phyloP scores from a whole-genome alignment of 176 grass and related monocot species.

The Themeda triandra region DNA sequence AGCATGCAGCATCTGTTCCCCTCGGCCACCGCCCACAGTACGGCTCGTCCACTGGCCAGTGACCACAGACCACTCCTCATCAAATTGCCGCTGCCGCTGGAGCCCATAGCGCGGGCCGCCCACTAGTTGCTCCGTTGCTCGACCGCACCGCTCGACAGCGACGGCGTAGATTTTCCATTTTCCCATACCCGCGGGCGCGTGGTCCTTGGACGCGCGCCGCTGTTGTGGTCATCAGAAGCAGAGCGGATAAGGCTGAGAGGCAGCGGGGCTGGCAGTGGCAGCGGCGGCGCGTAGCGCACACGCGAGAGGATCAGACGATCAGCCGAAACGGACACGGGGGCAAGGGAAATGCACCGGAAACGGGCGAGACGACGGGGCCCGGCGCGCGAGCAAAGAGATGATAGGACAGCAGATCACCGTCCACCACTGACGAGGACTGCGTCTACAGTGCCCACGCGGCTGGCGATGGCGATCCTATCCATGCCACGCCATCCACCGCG shows the following conservation, averaged over 20 bases:
- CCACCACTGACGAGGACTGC: too few relatives aligned
- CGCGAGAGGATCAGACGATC: neutral
- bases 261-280: too few relatives aligned
- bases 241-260: neutral
- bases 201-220: neutral
- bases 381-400: neutral
- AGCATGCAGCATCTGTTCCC: too few relatives aligned
- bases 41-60: neutral
- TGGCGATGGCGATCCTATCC: too few relatives aligned
- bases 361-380: neutral
- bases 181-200: too few relatives aligned
- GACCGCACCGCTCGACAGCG: neutral
- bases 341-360: too few relatives aligned
- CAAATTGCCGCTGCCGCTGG: neutral
- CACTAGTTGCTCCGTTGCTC: too few relatives aligned
- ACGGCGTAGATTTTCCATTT: neutral
- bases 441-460: too few relatives aligned
- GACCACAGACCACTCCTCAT: neutral
- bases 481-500: too few relatives aligned
- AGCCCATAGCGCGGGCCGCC: neutral
- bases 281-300: neutral
- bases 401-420: neutral
- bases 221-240: too few relatives aligned
- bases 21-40: neutral
- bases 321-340: too few relatives aligned